Evolutionary conservation across 129 eudicot genomes (phyloP).

Genomic region (Saussurea involucrata): DNA sequence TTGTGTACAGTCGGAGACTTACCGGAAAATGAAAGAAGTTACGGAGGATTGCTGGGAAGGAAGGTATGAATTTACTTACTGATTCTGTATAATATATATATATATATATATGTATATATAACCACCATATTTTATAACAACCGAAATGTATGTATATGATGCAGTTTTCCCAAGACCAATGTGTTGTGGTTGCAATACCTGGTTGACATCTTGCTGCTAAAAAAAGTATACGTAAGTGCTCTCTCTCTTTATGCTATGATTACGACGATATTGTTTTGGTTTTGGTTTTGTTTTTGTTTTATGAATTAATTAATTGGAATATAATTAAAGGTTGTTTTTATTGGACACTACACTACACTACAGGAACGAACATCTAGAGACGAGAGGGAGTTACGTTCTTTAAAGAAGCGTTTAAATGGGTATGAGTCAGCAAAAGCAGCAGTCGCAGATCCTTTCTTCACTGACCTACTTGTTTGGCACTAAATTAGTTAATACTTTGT

Average conservation of each 20-base stretch:
- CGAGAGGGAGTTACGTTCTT: conserved; percentile 72
- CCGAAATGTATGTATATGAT: background rate
- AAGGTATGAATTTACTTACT: conserved; percentile 47
- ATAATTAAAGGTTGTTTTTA: background rate
- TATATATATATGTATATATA: too few species aligned
- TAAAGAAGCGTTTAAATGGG: conserved; percentile 70
- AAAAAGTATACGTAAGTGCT: conserved; percentile 80
- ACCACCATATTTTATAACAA: background rate
- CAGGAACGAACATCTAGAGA: conserved; percentile 76
- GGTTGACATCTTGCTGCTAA: conserved; percentile 77
- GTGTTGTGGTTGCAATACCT: conserved; percentile 92
- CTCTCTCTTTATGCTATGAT: background rate
- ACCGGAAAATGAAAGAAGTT: conserved; percentile 71
- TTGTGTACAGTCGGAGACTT: conserved; percentile 75
- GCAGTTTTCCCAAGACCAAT: conserved; percentile 94
- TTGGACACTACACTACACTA: too few species aligned
- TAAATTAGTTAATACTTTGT: too few species aligned
- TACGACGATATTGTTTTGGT: too few species aligned
- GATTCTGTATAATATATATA: background rate
- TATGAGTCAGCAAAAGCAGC: conserved; percentile 76
- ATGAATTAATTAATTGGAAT: background rate
- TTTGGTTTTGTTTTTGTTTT: background rate
- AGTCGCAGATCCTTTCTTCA: conserved; percentile 63
- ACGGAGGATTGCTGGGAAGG: conserved; percentile 89
- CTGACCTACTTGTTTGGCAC: conserved; percentile 34